A percentile compares a stretch with the other conserved stretches of the same genome.
Conservation (phyloP, 441 rosid genomes). For the Capsella rubella region DNA sequence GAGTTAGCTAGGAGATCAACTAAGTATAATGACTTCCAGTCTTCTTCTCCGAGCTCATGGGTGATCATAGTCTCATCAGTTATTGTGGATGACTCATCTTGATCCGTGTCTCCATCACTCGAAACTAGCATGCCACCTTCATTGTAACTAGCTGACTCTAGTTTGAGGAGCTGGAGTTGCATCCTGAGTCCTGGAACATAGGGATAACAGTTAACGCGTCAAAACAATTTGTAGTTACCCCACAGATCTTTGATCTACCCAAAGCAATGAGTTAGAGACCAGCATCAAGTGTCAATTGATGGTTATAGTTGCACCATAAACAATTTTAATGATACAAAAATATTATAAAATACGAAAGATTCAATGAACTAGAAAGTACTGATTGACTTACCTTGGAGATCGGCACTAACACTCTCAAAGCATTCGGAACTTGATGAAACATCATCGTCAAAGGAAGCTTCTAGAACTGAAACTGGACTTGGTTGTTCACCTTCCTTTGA, state of each 20-base stretch:
- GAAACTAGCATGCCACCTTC: slow-evolving; percentile 72
- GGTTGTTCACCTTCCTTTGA: slow-evolving; percentile 87
- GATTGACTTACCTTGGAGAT: slow-evolving; percentile 76
- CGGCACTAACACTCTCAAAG: slow-evolving; percentile 91
- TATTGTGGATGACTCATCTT: slow-evolving; percentile 44
- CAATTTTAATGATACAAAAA: background rate
- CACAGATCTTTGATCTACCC: slow-evolving; percentile 3
- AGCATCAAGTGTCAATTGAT: background rate
- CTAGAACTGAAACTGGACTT: slow-evolving; percentile 92
- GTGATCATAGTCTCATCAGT: slow-evolving; percentile 44
- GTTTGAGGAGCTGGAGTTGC: slow-evolving; percentile 95
- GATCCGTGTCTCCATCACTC: slow-evolving; percentile 67
- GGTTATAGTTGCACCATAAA: background rate
- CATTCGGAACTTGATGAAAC: slow-evolving; percentile 85
- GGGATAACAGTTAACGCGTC: background rate
- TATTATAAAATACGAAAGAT: background rate
- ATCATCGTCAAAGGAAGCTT: slow-evolving; percentile 84
- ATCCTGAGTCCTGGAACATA: slow-evolving; percentile 72
- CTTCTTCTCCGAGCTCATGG: slow-evolving; percentile 46
- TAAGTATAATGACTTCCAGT: slow-evolving; percentile 65
- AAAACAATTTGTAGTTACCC: background rate
- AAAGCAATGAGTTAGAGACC: background rate
- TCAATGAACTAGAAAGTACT: background rate
- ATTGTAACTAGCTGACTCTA: slow-evolving; percentile 68
- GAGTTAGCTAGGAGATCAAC: slow-evolving; percentile 58